Conservation (phyloP, 768 basidiomycete species). For the Lentinula edodes region DNA sequence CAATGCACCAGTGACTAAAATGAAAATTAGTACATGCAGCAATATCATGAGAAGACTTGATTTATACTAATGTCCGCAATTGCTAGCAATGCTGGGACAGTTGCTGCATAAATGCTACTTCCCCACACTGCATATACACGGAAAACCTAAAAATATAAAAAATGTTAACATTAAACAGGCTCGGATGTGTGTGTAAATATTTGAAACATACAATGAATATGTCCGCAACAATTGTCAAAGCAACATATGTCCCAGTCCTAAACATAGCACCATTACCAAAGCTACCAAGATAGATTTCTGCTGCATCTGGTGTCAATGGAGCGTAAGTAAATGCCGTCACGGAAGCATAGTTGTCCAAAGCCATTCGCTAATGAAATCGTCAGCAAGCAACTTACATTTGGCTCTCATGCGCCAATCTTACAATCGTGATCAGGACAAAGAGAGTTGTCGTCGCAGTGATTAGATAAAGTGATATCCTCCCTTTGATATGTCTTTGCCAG, state of each 20-base stretch:
- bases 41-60: neutral
- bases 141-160: slow-evolving; percentile 1
- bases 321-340: slow-evolving; percentile 11
- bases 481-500: neutral
- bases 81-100: slow-evolving; percentile 6
- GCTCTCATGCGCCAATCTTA: neutral
- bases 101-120: neutral
- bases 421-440: slow-evolving; percentile 12
- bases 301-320: slow-evolving; percentile 8
- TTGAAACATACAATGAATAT: slow-evolving; percentile 11
- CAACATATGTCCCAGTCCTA: slow-evolving; percentile 12
- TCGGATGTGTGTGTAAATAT: neutral
- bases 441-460: slow-evolving; percentile 7
- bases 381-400: neutral
- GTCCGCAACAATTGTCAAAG: slow-evolving; percentile 12
- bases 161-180: neutral
- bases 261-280: slow-evolving; percentile 14
- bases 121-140: slow-evolving; percentile 11
- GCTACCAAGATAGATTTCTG: slow-evolving; percentile 9
- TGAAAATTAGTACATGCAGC: neutral
- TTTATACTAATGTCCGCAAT: slow-evolving; percentile 12
- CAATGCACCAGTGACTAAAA: slow-evolving; percentile 10
- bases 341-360: slow-evolving; percentile 9
- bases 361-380: slow-evolving; percentile 9
- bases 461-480: neutral